Conservation (phyloP, 305 asterid genomes). For the Rubia tinctorum region DNA sequence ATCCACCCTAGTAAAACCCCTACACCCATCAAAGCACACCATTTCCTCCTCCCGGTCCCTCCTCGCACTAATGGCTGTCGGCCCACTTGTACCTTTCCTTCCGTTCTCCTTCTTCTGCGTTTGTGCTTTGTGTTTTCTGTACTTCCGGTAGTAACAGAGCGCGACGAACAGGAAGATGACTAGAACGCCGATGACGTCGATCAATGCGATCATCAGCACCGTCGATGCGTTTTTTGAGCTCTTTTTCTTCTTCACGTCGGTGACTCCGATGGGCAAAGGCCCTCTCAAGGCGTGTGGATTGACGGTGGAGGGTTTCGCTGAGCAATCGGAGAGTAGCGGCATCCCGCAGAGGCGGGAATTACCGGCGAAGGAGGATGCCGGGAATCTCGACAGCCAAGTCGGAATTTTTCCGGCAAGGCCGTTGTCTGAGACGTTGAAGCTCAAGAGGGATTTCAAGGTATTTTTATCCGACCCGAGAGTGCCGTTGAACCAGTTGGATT, state of each 20-base stretch:
- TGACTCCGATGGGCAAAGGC: constrained; percentile 18
- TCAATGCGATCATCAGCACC: constrained; percentile 18
- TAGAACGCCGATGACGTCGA: constrained; percentile 18
- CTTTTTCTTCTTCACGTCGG: constrained; percentile 19
- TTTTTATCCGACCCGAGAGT: constrained; percentile 16
- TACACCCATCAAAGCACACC: constrained; percentile 35
- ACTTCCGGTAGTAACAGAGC: constrained; percentile 24
- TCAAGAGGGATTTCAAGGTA: neutral
- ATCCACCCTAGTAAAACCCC: constrained; percentile 32
- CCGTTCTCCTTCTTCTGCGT: neutral
- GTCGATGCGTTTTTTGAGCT: constrained; percentile 9
- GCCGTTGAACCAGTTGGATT: constrained; percentile 30
- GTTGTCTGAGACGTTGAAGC: constrained; percentile 29
- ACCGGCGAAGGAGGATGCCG: constrained; percentile 29
- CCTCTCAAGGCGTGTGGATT: constrained; percentile 15
- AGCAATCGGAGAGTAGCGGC: constrained; percentile 24
- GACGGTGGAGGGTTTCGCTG: constrained; percentile 1
- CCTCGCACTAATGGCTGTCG: neutral
- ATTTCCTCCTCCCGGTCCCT: constrained; percentile 11
- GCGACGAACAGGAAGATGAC: constrained; percentile 9
- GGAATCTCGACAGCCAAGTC: constrained; percentile 27
- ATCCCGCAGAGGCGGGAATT: constrained; percentile 32
- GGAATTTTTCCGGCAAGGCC: constrained; percentile 29
- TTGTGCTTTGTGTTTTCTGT: neutral
- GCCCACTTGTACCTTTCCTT: neutral